A percentile compares a stretch with the other conserved stretches of the same genome.
Evolutionary conservation across 2,329 filamentous ascomycete species (phyloP).

Genomic region (Arthrobotrys conoides): DNA sequence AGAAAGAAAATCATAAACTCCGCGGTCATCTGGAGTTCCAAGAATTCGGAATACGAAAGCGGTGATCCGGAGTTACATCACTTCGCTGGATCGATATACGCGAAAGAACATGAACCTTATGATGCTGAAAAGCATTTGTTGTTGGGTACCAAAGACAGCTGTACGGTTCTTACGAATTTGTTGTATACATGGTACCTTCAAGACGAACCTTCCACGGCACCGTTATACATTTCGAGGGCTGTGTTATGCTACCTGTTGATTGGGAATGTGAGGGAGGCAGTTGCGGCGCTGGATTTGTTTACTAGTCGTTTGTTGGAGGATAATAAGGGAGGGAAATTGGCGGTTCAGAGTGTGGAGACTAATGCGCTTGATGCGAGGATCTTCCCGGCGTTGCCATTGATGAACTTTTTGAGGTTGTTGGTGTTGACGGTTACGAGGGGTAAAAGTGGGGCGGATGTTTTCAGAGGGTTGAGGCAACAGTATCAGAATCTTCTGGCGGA

Average conservation of each 20-base stretch:
- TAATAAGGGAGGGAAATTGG: constrained; percentile 67
- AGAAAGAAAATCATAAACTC: constrained; percentile 93
- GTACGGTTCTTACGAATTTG: constrained; percentile 82
- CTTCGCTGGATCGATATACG: constrained; percentile 87
- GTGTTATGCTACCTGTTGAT: constrained; percentile 91
- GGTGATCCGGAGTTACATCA: constrained; percentile 96
- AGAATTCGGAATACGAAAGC: constrained; percentile 86
- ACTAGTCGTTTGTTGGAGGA: constrained; percentile 75
- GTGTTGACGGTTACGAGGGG: constrained; percentile 87
- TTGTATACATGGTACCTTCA: constrained; percentile 95
- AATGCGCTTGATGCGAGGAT: constrained; percentile 80
- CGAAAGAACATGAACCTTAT: constrained; percentile 85
- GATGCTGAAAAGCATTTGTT: constrained; percentile 92
- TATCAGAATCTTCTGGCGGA: constrained; percentile 86
- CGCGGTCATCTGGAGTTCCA: constrained; percentile 88
- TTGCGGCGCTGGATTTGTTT: constrained; percentile 83
- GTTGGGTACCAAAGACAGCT: constrained; percentile 89
- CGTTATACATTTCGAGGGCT: constrained; percentile 86
- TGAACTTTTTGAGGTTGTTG: constrained; percentile 92
- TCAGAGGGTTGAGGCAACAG: constrained; percentile 83
- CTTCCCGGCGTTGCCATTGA: constrained; percentile 90
- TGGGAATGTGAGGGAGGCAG: constrained; percentile 91
- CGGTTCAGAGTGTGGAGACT: constrained; percentile 80
- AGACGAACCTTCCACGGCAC: constrained; percentile 88
- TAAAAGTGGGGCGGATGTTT: constrained; percentile 78